A percentile compares a stretch with the other conserved stretches of the same genome.
Evolutionary conservation across 352 stramenopile species (phyloP).

Genomic region (Globisporangium lucens): DNA sequence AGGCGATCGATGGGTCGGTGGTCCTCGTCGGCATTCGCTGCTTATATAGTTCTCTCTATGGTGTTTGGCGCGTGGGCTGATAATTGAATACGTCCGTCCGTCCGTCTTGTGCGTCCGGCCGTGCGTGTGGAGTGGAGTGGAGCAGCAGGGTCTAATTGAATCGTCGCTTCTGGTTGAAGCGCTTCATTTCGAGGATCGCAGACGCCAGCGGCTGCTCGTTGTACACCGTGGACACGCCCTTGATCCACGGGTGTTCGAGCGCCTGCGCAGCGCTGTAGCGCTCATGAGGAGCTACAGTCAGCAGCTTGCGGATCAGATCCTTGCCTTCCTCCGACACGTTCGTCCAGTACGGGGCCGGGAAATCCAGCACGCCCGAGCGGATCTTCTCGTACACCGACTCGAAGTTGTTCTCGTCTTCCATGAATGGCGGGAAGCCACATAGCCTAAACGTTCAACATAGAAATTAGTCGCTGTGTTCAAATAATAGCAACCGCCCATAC

Average conservation of each 20-base stretch:
- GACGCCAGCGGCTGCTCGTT: constrained; percentile 78
- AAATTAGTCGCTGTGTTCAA: background rate
- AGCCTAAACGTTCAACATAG: constrained; percentile 30
- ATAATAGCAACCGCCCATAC: background rate
- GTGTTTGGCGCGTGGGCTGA: constrained; percentile 5
- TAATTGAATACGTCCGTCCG: constrained; percentile 10
- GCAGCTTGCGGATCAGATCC: constrained; percentile 74
- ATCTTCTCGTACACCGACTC: constrained; percentile 88
- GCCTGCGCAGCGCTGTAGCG: constrained; percentile 67
- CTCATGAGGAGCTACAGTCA: constrained; percentile 73
- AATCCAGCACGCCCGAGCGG: constrained; percentile 70
- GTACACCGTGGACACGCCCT: constrained; percentile 62
- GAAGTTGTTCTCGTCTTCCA: constrained; percentile 77
- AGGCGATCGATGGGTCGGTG: background rate
- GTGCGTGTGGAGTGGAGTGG: background rate
- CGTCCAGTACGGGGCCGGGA: constrained; percentile 82
- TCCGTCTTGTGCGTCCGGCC: background rate
- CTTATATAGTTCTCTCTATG: constrained; percentile 9
- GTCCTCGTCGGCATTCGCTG: background rate
- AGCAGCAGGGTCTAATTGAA: constrained; percentile 33
- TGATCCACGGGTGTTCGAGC: constrained; percentile 85
- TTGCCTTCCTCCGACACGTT: constrained; percentile 85
- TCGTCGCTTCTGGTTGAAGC: constrained; percentile 87
- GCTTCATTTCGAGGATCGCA: constrained; percentile 86
- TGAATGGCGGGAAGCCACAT: constrained; percentile 79